Percentiles rank a stretch among this genome's conserved stretches.
Conservation (phyloP, 75 land plant genomes). For the Pinus taeda region DNA sequence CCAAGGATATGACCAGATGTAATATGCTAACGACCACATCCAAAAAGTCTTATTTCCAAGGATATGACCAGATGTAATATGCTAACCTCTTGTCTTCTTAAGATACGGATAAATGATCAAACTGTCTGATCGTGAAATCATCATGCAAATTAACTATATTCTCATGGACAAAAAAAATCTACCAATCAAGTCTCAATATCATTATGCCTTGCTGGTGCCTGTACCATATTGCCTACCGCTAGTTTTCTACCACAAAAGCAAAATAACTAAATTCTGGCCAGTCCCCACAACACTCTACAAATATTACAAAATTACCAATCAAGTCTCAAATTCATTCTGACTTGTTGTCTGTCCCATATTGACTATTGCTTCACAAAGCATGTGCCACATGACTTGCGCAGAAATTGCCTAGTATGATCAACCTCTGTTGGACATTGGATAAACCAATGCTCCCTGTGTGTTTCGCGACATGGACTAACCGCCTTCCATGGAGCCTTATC, state of each 20-base stretch:
- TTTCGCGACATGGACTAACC: no score
- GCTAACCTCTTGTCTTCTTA: neutral
- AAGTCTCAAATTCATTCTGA: neutral
- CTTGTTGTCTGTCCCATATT: neutral
- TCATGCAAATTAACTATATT: neutral
- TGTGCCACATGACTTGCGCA: slow-evolving; percentile 36
- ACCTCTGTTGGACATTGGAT: neutral
- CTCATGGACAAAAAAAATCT: neutral
- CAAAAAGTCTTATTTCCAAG: no score
- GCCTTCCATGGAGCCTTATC: no score
- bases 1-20: no score
- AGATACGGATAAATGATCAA: neutral
- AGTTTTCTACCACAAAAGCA: slow-evolving; percentile 30
- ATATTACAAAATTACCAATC: neutral
- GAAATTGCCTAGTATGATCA: slow-evolving; percentile 63
- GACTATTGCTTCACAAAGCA: slow-evolving; percentile 18
- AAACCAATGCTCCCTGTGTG: no score
- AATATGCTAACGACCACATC: neutral
- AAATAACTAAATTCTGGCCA: no score
- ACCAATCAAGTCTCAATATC: neutral
- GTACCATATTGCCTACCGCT: neutral
- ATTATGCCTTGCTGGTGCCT: neutral
- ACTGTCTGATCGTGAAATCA: neutral
- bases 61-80: no score
- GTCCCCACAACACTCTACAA: neutral